phyloP scores from a whole-genome alignment of 1,284 basidiomycete genomes.

The Trametes versicolor region DNA sequence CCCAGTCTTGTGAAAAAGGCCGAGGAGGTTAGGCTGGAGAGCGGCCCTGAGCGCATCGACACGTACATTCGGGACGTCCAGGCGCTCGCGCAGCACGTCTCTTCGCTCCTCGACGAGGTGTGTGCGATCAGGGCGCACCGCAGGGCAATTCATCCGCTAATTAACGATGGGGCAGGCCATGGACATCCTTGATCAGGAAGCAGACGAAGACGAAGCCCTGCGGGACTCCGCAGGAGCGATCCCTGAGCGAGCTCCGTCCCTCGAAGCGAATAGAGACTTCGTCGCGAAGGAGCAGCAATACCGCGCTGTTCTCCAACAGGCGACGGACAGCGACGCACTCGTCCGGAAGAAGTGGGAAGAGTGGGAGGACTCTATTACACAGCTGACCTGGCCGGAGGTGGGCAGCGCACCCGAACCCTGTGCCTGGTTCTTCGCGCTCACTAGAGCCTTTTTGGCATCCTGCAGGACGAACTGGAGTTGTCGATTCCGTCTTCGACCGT shows the following conservation, averaged over 20 bases:
- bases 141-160: neutral
- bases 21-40: constrained; percentile 83
- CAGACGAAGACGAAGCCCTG: constrained; percentile 84
- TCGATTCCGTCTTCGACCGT: constrained; percentile 74
- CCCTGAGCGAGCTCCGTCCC: constrained; percentile 70
- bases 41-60: constrained; percentile 80
- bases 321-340: constrained; percentile 77
- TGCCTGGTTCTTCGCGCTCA: neutral
- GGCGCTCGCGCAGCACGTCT: constrained; percentile 71
- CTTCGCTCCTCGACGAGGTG: constrained; percentile 81
- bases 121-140: constrained; percentile 22
- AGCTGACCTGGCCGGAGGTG: constrained; percentile 82
- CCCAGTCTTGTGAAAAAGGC: constrained; percentile 89
- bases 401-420: constrained; percentile 19
- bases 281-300: constrained; percentile 78
- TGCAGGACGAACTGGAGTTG: constrained; percentile 74
- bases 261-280: constrained; percentile 82
- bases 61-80: constrained; percentile 80
- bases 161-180: constrained; percentile 64
- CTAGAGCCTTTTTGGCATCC: neutral
- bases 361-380: constrained; percentile 80
- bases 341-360: constrained; percentile 88
- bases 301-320: constrained; percentile 76
- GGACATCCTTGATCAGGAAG: constrained; percentile 90
- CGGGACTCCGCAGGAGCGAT: constrained; percentile 53